Evolutionary conservation across 768 basidiomycete genomes (phyloP), one percentile per base, ranked within the genome.

Genomic region (Erythrobasidium yunnanense): DNA sequence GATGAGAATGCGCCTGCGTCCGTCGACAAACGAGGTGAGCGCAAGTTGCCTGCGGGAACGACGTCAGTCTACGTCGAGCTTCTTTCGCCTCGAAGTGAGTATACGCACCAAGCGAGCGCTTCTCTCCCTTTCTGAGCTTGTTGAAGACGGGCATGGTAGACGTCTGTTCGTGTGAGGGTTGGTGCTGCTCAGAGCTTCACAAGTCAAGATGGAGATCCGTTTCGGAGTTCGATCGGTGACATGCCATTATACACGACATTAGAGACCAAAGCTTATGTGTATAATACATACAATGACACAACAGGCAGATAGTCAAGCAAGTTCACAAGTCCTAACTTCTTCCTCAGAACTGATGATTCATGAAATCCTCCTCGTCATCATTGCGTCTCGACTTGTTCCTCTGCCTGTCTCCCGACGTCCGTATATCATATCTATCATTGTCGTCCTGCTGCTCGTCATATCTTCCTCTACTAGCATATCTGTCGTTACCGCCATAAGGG

Each of bases 331-430:
- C n/a, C n/a, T n/a, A n/a, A n/a, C n/a, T n/a, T n/a, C n/a, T n/a
- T n/a, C 38, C 38, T 42, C 38, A 63, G 60, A 63, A 63, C 33
- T 63, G 60, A 38, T 63, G 60, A 30, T 63, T 51, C 23, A 63
- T 23, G 47, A 63, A 63, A 32, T 63, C 60, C 56, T 58, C 56
- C 7, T 58, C 56, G 45, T 47, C 38, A 15, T 30, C 29, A 23
- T 13, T 23, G 23, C 56, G 25, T 35, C 45, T 25, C 30, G 38
- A 25, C 20, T 45, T 46, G 18, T 45, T 32, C 49, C 22, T 29
- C 8, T 27, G 20, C 47, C 25, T 30, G 23, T 25, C 34, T 8
- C 23, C 13, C 20, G 49, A 46, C n/a, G 49, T 49, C 8, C 49
- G 20, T 33, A 63, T 51, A 51, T 63, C 60, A 25, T 63, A 63